Evolutionary conservation across 306 rosid genomes (phyloP).

Genomic region (Lathyrus oleraceus): DNA sequence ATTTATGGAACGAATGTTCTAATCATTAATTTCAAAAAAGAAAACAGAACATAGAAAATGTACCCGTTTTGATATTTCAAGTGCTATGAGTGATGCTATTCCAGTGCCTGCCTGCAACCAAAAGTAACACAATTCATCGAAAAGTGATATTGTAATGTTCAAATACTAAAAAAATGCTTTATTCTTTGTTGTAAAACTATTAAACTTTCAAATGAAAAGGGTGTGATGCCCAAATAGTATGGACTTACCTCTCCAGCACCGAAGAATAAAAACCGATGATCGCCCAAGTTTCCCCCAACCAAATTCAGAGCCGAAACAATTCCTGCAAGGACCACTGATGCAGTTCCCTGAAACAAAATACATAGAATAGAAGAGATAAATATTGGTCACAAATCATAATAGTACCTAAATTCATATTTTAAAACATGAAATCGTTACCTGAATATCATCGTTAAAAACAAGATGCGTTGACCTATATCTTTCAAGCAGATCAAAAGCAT

Average conservation of each 20-base stretch:
- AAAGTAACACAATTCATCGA: conserved; percentile 41
- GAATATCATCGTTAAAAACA: conserved; percentile 94
- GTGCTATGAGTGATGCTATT: conserved; percentile 96
- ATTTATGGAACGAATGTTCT: conserved; percentile 17
- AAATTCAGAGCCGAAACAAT: conserved; percentile 66
- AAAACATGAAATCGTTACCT: conserved; percentile 48
- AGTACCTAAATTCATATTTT: not conserved
- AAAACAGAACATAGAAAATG: not conserved
- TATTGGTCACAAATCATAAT: not conserved
- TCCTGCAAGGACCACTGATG: conserved; percentile 97
- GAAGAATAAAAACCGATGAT: conserved; percentile 83
- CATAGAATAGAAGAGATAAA: conserved; percentile 10
- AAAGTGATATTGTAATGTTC: too few species aligned
- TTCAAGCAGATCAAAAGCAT: conserved; percentile 92
- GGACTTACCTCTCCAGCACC: conserved; percentile 94
- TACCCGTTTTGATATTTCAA: conserved; percentile 89
- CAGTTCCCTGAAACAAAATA: conserved; percentile 77
- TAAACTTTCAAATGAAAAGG: too few species aligned
- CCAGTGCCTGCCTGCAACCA: conserved; percentile 97
- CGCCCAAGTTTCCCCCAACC: conserved; percentile 74
- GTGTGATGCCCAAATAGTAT: not conserved
- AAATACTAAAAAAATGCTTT: too few species aligned
- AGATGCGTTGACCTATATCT: conserved; percentile 87
- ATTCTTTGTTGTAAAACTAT: too few species aligned
- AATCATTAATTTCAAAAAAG: not conserved